These are phyloP conservation scores for Chaetomium strumarium DNA, from an alignment of 2,329 filamentous ascomycete species.

Conservation along the genomic window DNA sequence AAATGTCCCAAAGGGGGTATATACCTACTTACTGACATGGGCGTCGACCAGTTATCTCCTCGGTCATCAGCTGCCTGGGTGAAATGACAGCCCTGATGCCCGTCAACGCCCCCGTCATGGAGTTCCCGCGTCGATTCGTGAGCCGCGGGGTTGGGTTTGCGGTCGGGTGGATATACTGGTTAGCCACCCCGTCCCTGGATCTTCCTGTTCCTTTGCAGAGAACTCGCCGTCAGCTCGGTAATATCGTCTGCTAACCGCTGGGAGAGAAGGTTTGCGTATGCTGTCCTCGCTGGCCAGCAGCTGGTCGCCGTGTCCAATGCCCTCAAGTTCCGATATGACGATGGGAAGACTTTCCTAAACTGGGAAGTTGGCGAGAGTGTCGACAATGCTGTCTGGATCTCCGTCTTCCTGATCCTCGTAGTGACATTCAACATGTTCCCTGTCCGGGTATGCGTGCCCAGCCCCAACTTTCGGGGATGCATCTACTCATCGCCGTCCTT, in stretches of 20 bases:
- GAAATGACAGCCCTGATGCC: constrained; percentile 37
- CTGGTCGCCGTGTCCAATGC: constrained; percentile 32
- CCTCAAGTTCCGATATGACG: constrained; percentile 34
- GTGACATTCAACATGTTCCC: constrained; percentile 33
- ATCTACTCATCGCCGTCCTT: constrained; percentile 6
- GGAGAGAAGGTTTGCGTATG: constrained; percentile 33
- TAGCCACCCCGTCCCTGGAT: neutral
- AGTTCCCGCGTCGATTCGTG: constrained; percentile 34
- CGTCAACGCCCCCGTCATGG: constrained; percentile 35
- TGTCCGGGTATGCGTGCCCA: constrained; percentile 28
- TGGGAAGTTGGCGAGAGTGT: constrained; percentile 32
- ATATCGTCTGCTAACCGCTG: neutral
- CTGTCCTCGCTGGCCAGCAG: constrained; percentile 32
- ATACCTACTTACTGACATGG: too few species aligned
- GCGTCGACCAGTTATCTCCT: constrained; percentile 33
- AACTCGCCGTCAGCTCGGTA: too few species aligned
- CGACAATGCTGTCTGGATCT: constrained; percentile 35
- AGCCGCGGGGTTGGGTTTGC: constrained; percentile 35
- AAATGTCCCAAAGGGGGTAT: too few species aligned
- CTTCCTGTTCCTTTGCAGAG: too few species aligned
- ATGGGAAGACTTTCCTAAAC: constrained; percentile 30
- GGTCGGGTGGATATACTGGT: constrained; percentile 37
- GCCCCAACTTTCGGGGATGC: neutral
- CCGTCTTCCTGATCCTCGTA: constrained; percentile 32
- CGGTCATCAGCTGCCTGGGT: constrained; percentile 38